phyloP scores from a whole-genome alignment of 768 basidiomycete species.

The Ramaria rubella region DNA sequence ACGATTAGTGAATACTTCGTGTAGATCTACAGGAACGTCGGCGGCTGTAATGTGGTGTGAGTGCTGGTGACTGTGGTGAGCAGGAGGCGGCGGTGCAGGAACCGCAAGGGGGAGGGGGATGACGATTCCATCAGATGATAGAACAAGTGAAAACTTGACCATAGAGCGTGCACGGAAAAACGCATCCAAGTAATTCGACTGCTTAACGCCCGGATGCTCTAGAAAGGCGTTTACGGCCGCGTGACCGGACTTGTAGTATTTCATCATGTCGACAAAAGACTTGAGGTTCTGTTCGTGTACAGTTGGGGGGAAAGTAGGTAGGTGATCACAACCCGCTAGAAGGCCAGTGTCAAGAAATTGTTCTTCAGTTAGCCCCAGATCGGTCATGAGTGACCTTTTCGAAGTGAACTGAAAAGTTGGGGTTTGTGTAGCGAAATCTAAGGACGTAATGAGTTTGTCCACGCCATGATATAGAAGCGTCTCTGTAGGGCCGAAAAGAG shows the following conservation, averaged over 20 bases:
- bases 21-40: conserved; percentile 86
- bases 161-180: conserved; percentile 87
- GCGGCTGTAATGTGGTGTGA: conserved; percentile 66
- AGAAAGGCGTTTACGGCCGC: conserved; percentile 69
- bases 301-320: conserved; percentile 74
- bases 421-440: conserved; percentile 63
- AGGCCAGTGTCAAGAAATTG: conserved; percentile 94
- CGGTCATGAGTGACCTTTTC: conserved; percentile 65
- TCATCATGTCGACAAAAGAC: conserved; percentile 86
- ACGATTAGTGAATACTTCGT: conserved; percentile 91
- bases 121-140: conserved; percentile 81
- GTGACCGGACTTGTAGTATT: conserved; percentile 85
- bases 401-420: conserved; percentile 81
- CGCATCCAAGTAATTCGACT: conserved; percentile 71
- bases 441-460: conserved; percentile 83
- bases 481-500: conserved; percentile 88
- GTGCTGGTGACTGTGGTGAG: conserved; percentile 46
- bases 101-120: conserved; percentile 68
- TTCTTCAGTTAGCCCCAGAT: conserved; percentile 66
- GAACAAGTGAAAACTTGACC: conserved; percentile 85
- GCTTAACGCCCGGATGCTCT: conserved; percentile 79
- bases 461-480: conserved; percentile 81
- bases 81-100: conserved; percentile 39
- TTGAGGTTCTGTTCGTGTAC: conserved; percentile 69
- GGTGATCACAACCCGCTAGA: conserved; percentile 82